Evolutionary conservation across 306 rosid species (phyloP).

Genomic region (Cucurbita moschata): DNA sequence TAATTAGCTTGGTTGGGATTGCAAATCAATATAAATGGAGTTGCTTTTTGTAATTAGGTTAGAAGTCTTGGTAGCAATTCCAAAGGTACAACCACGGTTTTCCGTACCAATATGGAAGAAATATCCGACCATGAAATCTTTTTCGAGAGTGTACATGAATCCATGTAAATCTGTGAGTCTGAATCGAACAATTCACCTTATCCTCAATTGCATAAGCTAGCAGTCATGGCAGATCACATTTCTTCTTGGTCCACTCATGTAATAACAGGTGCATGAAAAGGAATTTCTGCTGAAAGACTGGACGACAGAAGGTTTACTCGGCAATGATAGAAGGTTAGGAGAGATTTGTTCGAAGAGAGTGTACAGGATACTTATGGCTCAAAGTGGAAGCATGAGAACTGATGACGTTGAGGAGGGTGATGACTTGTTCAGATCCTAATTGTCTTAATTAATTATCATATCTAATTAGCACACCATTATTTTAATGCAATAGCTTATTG

Average conservation of each 20-base stretch:
- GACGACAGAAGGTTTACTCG: constrained; percentile 48
- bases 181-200: background rate
- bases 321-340: constrained; percentile 72
- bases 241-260: background rate
- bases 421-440: constrained; percentile 35
- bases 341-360: constrained; percentile 87
- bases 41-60: constrained; percentile 33
- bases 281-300: constrained; percentile 75
- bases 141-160: constrained; percentile 72
- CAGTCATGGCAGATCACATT: background rate
- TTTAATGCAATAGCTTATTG: constrained; percentile 1
- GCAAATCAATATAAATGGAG: too few relatives aligned
- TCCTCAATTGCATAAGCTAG: background rate
- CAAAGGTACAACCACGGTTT: constrained; percentile 91
- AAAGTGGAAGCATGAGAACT: constrained; percentile 53
- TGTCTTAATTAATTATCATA: constrained; percentile 11
- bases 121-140: constrained; percentile 81
- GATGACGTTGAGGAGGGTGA: constrained; percentile 91
- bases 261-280: constrained; percentile 64
- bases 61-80: constrained; percentile 84
- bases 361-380: constrained; percentile 71
- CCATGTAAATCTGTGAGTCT: constrained; percentile 49
- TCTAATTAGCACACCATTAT: background rate
- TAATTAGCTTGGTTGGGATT: too few relatives aligned
- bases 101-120: constrained; percentile 83